Conservation (phyloP, 352 stramenopile species). For the Thalassiosira hispida region DNA sequence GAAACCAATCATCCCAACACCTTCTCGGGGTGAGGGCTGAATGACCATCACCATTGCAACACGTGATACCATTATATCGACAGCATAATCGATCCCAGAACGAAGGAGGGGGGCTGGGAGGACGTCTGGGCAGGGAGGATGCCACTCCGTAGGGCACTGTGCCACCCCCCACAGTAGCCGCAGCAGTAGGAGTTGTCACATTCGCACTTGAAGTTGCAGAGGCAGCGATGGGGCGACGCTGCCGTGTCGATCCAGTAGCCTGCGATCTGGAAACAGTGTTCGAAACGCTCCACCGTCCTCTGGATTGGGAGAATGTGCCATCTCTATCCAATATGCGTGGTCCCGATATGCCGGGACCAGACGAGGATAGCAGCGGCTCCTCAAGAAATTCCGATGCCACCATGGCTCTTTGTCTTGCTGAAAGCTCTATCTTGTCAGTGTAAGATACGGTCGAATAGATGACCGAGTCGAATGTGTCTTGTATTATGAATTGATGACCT, state of each 20-base stretch:
- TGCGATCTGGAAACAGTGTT: constrained; percentile 23
- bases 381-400: constrained; percentile 4
- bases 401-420: not conserved
- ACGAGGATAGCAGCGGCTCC: constrained; percentile 1
- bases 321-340: constrained; percentile 73
- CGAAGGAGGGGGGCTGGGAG: not conserved
- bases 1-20: constrained; percentile 82
- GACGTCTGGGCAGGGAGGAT: not conserved
- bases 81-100: constrained; percentile 7
- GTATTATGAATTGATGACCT: too few species aligned
- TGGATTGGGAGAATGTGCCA: constrained; percentile 66
- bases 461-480: too few species aligned
- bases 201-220: not conserved
- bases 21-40: constrained; percentile 10
- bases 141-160: not conserved
- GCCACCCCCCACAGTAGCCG: constrained; percentile 27
- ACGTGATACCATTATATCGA: not conserved
- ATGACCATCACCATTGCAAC: constrained; percentile 1
- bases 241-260: constrained; percentile 3
- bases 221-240: not conserved
- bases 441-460: not conserved
- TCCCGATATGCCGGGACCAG: not conserved
- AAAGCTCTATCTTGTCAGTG: constrained; percentile 18
- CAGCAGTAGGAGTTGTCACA: not conserved
- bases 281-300: constrained; percentile 66